Base-by-base conservation (phyloP, 1,139 yeast species). In the Hyphopichia burtonii region DNA sequence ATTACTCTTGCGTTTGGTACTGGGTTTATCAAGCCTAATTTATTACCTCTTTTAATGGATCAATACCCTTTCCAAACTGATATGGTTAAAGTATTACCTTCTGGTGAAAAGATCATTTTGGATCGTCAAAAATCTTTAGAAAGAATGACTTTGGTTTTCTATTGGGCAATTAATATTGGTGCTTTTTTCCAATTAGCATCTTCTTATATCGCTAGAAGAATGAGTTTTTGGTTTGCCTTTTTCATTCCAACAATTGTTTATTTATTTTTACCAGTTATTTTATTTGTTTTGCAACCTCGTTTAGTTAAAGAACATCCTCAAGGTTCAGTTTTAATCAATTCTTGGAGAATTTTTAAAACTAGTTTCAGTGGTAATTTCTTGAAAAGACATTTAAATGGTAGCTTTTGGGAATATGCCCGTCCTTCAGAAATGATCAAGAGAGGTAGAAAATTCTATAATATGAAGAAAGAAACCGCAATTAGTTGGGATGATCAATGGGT, bases 141-240 rank as follows among this genome's bases (percentile, higher is more conserved):
- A 66, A 77, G 86, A 61, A 76, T 88, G 66, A 83, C 89, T 48
- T 76, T 86, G 72, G 70, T 83, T 31, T 88, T 88, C 65, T 88
- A 88, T 66, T 75, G 88, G 78, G 76, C 87, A 56, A 84, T 88
- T 60, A 89, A 89, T 60, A 67, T 86, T 51, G 96, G 96, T 41
- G 82, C 94, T 9, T 75, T 88, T 53, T 76, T 87, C 46, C 84
- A 86, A 46, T 74, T 88, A 49, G 90, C 91, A 35, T 85, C 95
- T 20, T 82, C 93, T 6, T 83, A 84, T 56, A 65, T 82, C 54
- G 93, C 84, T 52, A 73, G 83, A 59, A 64, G 78, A 48, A 72
- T 82, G 49, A 94, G 91, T 36, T 86, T 78, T 67, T 86, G 91
- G 91, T 75, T 83, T 33, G 93, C 91, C 2, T 86, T 72, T 65